Base-by-base conservation (phyloP, 2,329 filamentous ascomycete genomes). In the Aspergillus arachidicola region DNA sequence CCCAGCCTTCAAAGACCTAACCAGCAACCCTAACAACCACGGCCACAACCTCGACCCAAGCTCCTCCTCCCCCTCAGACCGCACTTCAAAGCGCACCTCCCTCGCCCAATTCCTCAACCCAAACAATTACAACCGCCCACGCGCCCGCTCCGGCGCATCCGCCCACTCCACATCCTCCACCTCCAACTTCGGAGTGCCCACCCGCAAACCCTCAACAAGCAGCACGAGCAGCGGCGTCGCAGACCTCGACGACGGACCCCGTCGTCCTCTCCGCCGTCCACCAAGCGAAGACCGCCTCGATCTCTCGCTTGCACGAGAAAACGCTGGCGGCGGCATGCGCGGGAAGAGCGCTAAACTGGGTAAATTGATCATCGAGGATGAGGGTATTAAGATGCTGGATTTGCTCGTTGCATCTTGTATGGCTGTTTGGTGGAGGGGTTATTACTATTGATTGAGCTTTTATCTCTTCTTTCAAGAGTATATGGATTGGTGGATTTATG, bases 371-470 rank as follows among this genome's bases (percentile, higher is more conserved):
- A 85, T 99, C 43, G 87, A 93, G 70, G 89, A 94, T 61, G 94
- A 96, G 72, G 95, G 95, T 0, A 80, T 96, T 68, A 96, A 96
- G 82, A 98, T 99, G 94, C 79, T 98, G 71, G 95, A 99, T 82
- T 78, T 99, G 63, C 83, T 96, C 0, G 92, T 99, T 23, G 92
- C 94, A 4, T 91, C 93, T 12, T 97, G 97, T 74, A 87, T 99
- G 79, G 93, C 91, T 1, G 82, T 98, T 19, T 99, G 94, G 92
- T 98, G 94, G 94, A 89, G 89, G 70, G 88, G 91, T 4, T 58
- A 58, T 60, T 67, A 55, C 57, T 62, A 55, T n/a, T 59, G 53
- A 62, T 16, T 28, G 48, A 53, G 28, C 16, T 16, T 48, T 28
- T 45, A 28, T 58, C 54, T 55, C 50, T 60, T 51, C 48, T 58